phyloP scores from a whole-genome alignment of 2,329 filamentous ascomycete genomes.

The Salinomyces thailandicus region DNA sequence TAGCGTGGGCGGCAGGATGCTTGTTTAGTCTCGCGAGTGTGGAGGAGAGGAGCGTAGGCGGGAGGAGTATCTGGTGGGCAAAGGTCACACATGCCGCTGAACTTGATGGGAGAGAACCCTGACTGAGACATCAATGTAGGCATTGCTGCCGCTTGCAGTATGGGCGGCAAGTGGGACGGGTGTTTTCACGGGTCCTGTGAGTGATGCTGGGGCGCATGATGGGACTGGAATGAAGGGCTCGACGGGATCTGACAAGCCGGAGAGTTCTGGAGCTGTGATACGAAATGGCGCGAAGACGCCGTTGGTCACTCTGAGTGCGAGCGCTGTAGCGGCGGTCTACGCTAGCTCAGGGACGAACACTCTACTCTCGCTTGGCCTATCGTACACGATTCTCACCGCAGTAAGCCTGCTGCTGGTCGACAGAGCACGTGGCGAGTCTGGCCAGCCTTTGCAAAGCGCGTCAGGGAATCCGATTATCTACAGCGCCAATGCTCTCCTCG shows the following conservation, averaged over 20 bases:
- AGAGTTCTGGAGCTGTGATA: conserved; percentile 2
- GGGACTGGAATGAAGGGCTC: not conserved
- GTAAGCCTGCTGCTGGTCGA: conserved; percentile 33
- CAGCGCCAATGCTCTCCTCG: conserved; percentile 23
- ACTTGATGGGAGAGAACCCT: conserved; percentile 9
- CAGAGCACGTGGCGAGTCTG: conserved; percentile 14
- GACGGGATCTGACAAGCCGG: conserved; percentile 11
- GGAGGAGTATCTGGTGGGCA: conserved; percentile 33
- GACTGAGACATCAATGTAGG: conserved; percentile 19
- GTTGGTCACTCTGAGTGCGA: conserved; percentile 26
- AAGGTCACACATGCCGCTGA: conserved; percentile 28
- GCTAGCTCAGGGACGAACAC: conserved; percentile 25
- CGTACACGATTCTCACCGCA: conserved; percentile 31
- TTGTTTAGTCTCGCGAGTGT: conserved; percentile 33
- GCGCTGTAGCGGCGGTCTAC: conserved; percentile 28
- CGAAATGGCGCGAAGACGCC: conserved; percentile 18
- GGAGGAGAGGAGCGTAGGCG: conserved; percentile 36
- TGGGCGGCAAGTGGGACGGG: conserved; percentile 11
- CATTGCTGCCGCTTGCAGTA: conserved; percentile 19
- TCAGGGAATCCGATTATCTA: not conserved
- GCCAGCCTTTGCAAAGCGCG: conserved; percentile 6
- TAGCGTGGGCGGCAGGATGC: conserved; percentile 32
- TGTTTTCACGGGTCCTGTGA: conserved; percentile 5
- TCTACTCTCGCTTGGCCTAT: conserved; percentile 31
- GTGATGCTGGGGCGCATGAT: not conserved